Percentiles rank a stretch among this genome's conserved stretches.
These are phyloP conservation scores for Linum lewisii DNA, from an alignment of 345 rosid species.

Conservation along the genomic window DNA sequence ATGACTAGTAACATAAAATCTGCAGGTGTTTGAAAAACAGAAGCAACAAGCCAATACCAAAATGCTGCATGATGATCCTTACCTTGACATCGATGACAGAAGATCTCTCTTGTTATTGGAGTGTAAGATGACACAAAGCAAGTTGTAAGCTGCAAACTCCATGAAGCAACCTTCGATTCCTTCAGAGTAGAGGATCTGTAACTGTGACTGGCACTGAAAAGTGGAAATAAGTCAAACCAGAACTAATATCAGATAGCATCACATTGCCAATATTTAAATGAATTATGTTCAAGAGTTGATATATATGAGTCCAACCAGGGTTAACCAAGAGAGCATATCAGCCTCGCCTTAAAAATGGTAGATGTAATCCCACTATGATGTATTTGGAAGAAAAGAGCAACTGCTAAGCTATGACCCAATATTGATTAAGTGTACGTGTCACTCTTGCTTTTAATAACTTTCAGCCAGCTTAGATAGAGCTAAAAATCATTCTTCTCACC, in stretches of 20 bases:
- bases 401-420: neutral
- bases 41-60: neutral
- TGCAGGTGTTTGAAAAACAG: neutral
- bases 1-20: neutral
- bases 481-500: neutral
- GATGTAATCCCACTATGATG: neutral
- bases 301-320: neutral
- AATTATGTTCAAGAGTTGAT: neutral
- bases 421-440: no score
- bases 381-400: neutral
- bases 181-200: conserved; percentile 81
- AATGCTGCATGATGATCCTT: conserved; percentile 13
- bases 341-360: neutral
- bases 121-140: conserved; percentile 83
- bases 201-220: conserved; percentile 88
- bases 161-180: conserved; percentile 83
- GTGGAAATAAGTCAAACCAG: conserved; percentile 13
- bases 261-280: neutral
- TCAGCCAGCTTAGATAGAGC: no score
- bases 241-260: neutral
- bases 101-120: conserved; percentile 80
- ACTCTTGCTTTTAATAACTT: no score
- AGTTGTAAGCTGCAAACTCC: conserved; percentile 91
- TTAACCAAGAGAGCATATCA: neutral
- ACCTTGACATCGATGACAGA: conserved; percentile 87